Evolutionary conservation across 495 filamentous ascomycete genomes (phyloP).

Genomic region (Aspergillus sclerotioniger): DNA sequence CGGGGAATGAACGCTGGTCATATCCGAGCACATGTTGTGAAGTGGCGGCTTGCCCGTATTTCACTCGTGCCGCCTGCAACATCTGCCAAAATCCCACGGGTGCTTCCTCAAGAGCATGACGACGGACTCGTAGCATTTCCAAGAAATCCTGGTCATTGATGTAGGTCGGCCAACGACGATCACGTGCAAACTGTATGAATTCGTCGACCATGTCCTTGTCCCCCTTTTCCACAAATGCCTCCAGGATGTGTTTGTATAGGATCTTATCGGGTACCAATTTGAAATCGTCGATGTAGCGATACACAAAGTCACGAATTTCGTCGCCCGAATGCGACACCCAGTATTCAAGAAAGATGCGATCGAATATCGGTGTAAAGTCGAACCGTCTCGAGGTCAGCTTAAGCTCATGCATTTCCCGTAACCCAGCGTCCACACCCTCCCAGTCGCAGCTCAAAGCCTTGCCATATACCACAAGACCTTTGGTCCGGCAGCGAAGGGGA

Average conservation of each 20-base stretch:
- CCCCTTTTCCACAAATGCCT: conserved; percentile 42
- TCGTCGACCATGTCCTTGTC: conserved; percentile 28
- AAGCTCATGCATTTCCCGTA: conserved; percentile 39
- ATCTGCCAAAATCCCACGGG: conserved; percentile 46
- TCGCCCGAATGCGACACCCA: conserved; percentile 35
- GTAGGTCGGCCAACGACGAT: conserved; percentile 34
- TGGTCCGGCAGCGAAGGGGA: conserved; percentile 36
- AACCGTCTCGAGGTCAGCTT: conserved; percentile 28
- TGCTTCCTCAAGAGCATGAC: conserved; percentile 29
- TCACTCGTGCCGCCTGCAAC: conserved; percentile 40
- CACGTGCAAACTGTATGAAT: conserved; percentile 26
- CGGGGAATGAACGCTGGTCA: conserved; percentile 29
- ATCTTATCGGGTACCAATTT: conserved; percentile 38
- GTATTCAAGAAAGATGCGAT: conserved; percentile 46
- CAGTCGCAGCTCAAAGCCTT: conserved; percentile 42
- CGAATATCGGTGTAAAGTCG: conserved; percentile 35
- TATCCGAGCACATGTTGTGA: conserved; percentile 41
- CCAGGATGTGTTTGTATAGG: conserved; percentile 42
- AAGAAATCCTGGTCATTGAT: conserved; percentile 30
- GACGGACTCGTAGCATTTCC: conserved; percentile 29
- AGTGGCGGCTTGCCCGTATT: conserved; percentile 29
- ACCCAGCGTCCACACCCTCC: conserved; percentile 36
- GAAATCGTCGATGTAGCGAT: conserved; percentile 34
- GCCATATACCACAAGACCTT: conserved; percentile 37
- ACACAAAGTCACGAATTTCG: conserved; percentile 36